These are phyloP conservation scores for Thermochaetoides thermophila DNA, from an alignment of 495 filamentous ascomycete species.

Conservation along the genomic window DNA sequence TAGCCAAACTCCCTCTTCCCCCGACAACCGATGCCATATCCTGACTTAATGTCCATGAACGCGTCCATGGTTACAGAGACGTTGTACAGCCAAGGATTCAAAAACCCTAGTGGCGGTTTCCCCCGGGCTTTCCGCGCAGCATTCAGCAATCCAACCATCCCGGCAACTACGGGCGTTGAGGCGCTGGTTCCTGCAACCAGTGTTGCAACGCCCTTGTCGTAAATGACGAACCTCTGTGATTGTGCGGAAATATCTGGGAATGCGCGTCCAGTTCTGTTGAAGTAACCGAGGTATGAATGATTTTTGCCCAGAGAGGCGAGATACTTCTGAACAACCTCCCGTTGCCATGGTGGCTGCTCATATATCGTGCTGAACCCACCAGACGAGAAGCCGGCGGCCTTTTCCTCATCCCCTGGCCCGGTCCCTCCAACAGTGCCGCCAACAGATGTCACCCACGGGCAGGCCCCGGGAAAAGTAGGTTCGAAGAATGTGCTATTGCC, in stretches of 20 bases:
- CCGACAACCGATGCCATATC: neutral
- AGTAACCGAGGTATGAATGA: slow-evolving; percentile 11
- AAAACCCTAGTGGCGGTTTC: slow-evolving; percentile 47
- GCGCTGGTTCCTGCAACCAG: slow-evolving; percentile 44
- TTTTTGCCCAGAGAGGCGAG: slow-evolving; percentile 27
- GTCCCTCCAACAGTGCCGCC: slow-evolving; percentile 43
- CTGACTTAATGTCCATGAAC: slow-evolving; percentile 1
- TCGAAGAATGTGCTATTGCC: slow-evolving; percentile 53
- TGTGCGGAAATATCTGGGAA: slow-evolving; percentile 65
- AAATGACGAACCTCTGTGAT: slow-evolving; percentile 5
- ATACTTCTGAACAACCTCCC: slow-evolving; percentile 39
- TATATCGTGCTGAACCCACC: slow-evolving; percentile 60
- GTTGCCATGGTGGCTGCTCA: slow-evolving; percentile 44
- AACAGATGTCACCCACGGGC: slow-evolving; percentile 60
- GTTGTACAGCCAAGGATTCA: slow-evolving; percentile 63
- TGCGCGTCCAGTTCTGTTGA: slow-evolving; percentile 47
- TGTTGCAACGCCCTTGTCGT: slow-evolving; percentile 1
- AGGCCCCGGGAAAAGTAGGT: slow-evolving; percentile 54
- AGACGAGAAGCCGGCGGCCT: slow-evolving; percentile 28
- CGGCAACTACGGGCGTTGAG: slow-evolving; percentile 47
- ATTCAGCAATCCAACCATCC: slow-evolving; percentile 51
- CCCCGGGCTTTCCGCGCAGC: slow-evolving; percentile 44
- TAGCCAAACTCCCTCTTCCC: neutral
- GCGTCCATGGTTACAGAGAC: neutral
- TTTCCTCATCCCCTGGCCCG: neutral